Percentiles rank a stretch among this genome's conserved stretches.
Conservation (phyloP, 2,329 filamentous ascomycete genomes). For the Coleophoma cylindrospora region DNA sequence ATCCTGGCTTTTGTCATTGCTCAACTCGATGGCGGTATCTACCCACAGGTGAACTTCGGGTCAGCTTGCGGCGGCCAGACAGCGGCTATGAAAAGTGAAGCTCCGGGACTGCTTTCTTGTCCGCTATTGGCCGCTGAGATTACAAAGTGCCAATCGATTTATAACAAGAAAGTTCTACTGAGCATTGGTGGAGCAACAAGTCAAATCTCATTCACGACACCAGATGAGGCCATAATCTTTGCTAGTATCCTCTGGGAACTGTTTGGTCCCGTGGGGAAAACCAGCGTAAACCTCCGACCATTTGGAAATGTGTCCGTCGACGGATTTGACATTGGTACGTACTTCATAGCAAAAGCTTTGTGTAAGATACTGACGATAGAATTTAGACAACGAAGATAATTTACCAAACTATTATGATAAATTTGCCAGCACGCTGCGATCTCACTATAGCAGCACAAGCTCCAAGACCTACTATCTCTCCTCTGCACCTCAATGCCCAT, state of each 20-base stretch:
- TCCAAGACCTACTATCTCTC: constrained; percentile 30
- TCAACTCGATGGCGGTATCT: constrained; percentile 5
- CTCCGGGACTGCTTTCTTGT: constrained; percentile 32
- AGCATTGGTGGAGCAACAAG: constrained; percentile 28
- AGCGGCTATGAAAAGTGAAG: constrained; percentile 24
- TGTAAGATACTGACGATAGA: neutral
- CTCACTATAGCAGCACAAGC: constrained; percentile 7
- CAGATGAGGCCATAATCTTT: constrained; percentile 23
- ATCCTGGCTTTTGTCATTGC: constrained; percentile 22
- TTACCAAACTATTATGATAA: constrained; percentile 19
- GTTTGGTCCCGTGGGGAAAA: constrained; percentile 25
- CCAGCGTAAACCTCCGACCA: constrained; percentile 21
- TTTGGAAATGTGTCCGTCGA: constrained; percentile 27
- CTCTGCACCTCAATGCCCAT: constrained; percentile 33
- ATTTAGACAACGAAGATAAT: constrained; percentile 28
- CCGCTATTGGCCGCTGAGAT: constrained; percentile 26
- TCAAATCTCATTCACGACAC: constrained; percentile 22
- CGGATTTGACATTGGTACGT: constrained; percentile 31
- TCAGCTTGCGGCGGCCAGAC: constrained; percentile 28
- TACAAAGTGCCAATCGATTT: constrained; percentile 27
- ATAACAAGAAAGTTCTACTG: constrained; percentile 34
- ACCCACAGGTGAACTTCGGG: constrained; percentile 23
- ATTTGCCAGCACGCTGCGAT: constrained; percentile 27
- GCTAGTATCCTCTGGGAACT: constrained; percentile 28
- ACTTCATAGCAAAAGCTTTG: neutral